Percentiles rank a stretch among this genome's conserved stretches.
These are phyloP conservation scores for Pleomassaria siparia DNA, from an alignment of 2,329 filamentous ascomycete genomes.

Conservation along the genomic window DNA sequence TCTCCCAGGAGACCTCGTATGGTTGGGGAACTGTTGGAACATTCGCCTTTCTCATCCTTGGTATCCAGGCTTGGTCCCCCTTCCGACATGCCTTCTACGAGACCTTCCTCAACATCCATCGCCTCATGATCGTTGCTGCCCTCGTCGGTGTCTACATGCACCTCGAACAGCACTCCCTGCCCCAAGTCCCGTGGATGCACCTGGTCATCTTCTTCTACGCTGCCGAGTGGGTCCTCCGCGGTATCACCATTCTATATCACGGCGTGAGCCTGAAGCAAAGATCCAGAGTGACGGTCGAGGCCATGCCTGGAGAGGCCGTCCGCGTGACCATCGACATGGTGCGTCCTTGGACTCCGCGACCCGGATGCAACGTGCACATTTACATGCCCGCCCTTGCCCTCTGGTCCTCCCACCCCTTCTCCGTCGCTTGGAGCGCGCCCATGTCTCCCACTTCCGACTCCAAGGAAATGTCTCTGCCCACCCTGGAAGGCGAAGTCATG, in stretches of 20 bases:
- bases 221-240: slow-evolving; percentile 59
- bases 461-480: slow-evolving; percentile 39
- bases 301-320: slow-evolving; percentile 61
- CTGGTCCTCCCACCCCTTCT: slow-evolving; percentile 53
- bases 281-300: slow-evolving; percentile 59
- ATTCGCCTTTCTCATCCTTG: slow-evolving; percentile 64
- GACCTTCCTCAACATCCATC: slow-evolving; percentile 87
- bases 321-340: slow-evolving; percentile 62
- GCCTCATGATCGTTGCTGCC: slow-evolving; percentile 68
- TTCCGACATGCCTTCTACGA: slow-evolving; percentile 96
- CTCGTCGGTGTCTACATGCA: slow-evolving; percentile 79
- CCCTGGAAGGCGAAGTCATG: slow-evolving; percentile 31
- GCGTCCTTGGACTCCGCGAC: slow-evolving; percentile 54
- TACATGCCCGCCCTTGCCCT: slow-evolving; percentile 55
- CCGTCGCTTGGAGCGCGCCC: slow-evolving; percentile 51
- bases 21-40: slow-evolving; percentile 62
- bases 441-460: slow-evolving; percentile 21
- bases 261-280: slow-evolving; percentile 54
- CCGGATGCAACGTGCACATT: slow-evolving; percentile 62
- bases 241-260: slow-evolving; percentile 54
- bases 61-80: slow-evolving; percentile 73
- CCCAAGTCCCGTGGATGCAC: slow-evolving; percentile 74
- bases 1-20: slow-evolving; percentile 65
- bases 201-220: slow-evolving; percentile 77
- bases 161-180: slow-evolving; percentile 65